Base-by-base conservation (phyloP, 768 basidiomycete species). In the Suillus lakei region DNA sequence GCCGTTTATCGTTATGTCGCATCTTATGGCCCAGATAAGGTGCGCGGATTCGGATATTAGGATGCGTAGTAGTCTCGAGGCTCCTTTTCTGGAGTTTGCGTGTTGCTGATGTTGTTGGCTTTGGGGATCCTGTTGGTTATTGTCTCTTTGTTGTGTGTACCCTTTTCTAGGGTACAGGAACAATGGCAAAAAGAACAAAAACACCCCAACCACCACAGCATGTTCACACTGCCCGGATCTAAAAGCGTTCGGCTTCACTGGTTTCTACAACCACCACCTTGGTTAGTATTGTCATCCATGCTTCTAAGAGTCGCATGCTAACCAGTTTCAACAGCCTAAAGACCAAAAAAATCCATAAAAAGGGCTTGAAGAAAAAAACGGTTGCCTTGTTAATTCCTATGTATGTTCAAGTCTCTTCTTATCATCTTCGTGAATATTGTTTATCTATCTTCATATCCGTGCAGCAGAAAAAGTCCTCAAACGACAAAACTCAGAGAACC, bases 381-480 rank as follows among this genome's bases (percentile, higher is more conserved):
- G 90, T 92, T 89, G 84, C 84, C 82, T 86, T 88, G 82, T 89
- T 86, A 76, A 85, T 85, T 89, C 84, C 83, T 88, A 83, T 90
- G 88, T 89, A 72, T 68, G 86, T 82, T 65, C 58, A n/a, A n/a
- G 64, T 46, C 68, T 59, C 69, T 62, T 61, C 66, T 59, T 23
- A 39, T 65, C 64, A 46, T 54, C 38, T 70, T 54, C 46, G 51
- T 66, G 63, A 58, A 67, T 65, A 68, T 68, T 72, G 65, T 60
- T 63, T 59, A 61, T 67, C 71, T 56, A 67, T 64, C 65, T 67
- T 66, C 64, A 64, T 32, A 50, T 51, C 48, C 48, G 26, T 58
- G 44, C 76, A 88, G 78, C 82, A 89, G 83, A 90, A 91, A 92
- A 93, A 91, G 86, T 84, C 80, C 84, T 89, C 86, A 89, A 94